These are phyloP conservation scores for Strigomonas culicis DNA, from an alignment of 208 protist genomes.

Conservation along the genomic window DNA sequence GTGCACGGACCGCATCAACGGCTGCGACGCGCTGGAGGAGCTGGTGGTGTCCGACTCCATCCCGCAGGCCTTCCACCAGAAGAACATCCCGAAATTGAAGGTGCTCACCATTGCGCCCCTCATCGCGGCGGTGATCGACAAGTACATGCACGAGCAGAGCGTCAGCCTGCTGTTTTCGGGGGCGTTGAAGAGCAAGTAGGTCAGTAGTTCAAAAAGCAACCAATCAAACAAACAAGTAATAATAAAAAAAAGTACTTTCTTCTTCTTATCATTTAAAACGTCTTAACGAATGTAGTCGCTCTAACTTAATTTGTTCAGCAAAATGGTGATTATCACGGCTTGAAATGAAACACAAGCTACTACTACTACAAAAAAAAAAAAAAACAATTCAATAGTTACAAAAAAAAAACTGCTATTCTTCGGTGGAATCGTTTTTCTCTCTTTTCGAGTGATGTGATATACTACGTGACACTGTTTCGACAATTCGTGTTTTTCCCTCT, in stretches of 20 bases:
- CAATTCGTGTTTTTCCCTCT: constrained; percentile 11
- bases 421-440: not conserved
- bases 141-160: constrained; percentile 66
- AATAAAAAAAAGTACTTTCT: constrained; percentile 10
- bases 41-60: constrained; percentile 94
- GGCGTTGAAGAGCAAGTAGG: constrained; percentile 19
- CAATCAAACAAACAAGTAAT: not conserved
- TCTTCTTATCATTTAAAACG: not conserved
- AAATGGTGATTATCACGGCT: no score
- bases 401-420: not conserved
- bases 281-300: not conserved
- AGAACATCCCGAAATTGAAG: constrained; percentile 74
- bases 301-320: not conserved
- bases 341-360: not conserved
- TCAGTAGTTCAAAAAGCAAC: not conserved
- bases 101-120: constrained; percentile 89
- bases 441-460: not conserved
- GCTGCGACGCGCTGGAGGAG: constrained; percentile 77
- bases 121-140: constrained; percentile 73
- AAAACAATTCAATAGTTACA: no score
- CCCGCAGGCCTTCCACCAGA: constrained; percentile 80
- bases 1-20: constrained; percentile 86
- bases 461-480: not conserved
- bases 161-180: constrained; percentile 61
- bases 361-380: no score